These are phyloP conservation scores for Neurospora intermedia DNA, from an alignment of 495 filamentous ascomycete genomes.

Conservation along the genomic window DNA sequence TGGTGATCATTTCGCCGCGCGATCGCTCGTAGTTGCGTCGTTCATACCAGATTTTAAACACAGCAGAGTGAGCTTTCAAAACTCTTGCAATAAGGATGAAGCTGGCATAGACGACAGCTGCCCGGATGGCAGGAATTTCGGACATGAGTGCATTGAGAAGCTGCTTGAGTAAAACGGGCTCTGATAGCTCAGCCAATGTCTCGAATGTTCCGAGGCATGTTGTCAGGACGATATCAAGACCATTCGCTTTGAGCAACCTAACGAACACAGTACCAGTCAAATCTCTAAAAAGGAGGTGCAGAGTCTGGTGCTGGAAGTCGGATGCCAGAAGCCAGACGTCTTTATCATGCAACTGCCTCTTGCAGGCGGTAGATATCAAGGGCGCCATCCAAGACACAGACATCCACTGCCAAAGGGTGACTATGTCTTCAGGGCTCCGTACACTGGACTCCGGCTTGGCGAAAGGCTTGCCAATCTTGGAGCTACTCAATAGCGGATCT, in stretches of 20 bases:
- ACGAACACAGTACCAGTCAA: conserved; percentile 59
- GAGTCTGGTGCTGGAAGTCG: conserved; percentile 62
- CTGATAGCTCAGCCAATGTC: conserved; percentile 50
- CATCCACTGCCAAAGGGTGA: conserved; percentile 72
- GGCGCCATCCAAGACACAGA: conserved; percentile 75
- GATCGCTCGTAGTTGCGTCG: conserved; percentile 66
- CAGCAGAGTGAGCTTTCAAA: conserved; percentile 51
- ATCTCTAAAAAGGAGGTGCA: conserved; percentile 63
- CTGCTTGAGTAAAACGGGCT: conserved; percentile 60
- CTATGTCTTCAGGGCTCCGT: conserved; percentile 72
- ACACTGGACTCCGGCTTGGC: conserved; percentile 45
- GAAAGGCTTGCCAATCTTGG: conserved; percentile 51
- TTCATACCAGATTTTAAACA: conserved; percentile 64
- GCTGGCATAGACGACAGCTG: conserved; percentile 55
- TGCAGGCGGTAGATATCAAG: conserved; percentile 51
- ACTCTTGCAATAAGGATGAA: conserved; percentile 50
- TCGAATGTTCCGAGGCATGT: conserved; percentile 50
- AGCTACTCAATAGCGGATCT: conserved; percentile 42
- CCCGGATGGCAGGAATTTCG: conserved; percentile 32
- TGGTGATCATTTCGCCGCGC: conserved; percentile 76
- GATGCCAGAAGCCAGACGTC: conserved; percentile 69
- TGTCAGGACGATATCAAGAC: conserved; percentile 61
- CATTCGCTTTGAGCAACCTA: conserved; percentile 62
- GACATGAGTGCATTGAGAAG: conserved; percentile 58
- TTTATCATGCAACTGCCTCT: conserved; percentile 55